Evolutionary conservation across 2,329 filamentous ascomycete genomes (phyloP).

Genomic region (Trichoderma endophyticum): DNA sequence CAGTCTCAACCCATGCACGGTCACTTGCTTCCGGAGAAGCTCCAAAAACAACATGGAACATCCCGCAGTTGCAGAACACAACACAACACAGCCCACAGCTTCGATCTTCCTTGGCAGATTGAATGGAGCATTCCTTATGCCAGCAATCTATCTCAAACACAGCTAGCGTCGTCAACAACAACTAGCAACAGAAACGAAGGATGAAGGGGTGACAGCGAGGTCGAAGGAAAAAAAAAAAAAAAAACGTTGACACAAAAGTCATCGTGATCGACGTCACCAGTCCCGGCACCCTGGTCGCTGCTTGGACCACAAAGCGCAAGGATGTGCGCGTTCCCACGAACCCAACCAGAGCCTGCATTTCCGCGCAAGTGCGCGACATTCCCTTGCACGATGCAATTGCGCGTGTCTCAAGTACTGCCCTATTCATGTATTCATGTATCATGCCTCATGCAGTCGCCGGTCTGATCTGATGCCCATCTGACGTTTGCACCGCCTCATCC

Average conservation of each 20-base stretch:
- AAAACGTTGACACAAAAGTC: background rate
- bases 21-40: no score
- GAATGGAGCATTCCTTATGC: background rate
- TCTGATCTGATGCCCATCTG: background rate
- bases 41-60: background rate
- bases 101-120: background rate
- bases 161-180: background rate
- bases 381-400: background rate
- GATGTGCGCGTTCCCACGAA: background rate
- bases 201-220: background rate
- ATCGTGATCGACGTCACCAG: conserved; percentile 14
- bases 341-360: background rate
- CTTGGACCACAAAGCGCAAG: background rate
- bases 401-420: background rate
- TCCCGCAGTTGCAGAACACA: no score
- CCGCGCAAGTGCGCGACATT: background rate
- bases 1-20: background rate
- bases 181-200: background rate
- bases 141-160: background rate
- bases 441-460: background rate
- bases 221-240: background rate
- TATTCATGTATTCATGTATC: background rate
- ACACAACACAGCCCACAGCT: background rate
- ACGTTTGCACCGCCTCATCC: background rate
- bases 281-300: background rate